A percentile compares a stretch with the other conserved stretches of the same genome.
Conservation (phyloP, 1,284 basidiomycete genomes). For the Earliella scabrosa region DNA sequence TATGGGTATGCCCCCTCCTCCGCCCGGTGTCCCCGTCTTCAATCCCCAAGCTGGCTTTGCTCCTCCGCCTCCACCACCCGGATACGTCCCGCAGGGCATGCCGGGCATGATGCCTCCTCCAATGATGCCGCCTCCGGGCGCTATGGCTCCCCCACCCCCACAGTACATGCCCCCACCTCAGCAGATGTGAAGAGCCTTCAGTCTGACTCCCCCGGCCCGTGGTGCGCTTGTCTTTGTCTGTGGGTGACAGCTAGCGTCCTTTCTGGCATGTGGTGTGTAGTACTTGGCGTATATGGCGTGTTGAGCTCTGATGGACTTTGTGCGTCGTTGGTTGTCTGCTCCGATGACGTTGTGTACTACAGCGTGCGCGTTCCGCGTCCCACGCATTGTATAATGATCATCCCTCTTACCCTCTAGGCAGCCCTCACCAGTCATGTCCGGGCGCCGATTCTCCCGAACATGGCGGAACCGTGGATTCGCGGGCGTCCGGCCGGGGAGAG, state of each 20-base stretch:
- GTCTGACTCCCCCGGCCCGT: not conserved
- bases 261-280: not conserved
- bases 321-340: conserved; percentile 24
- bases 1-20: conserved; percentile 22
- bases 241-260: not conserved
- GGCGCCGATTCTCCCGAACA: no score
- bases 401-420: not conserved
- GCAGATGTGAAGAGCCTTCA: conserved; percentile 15
- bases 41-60: conserved; percentile 48
- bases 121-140: conserved; percentile 39
- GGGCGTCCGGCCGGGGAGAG: not conserved
- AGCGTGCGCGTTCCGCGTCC: not conserved
- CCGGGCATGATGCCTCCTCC: conserved; percentile 33
- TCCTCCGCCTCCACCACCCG: conserved; percentile 65
- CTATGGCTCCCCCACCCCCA: conserved; percentile 20
- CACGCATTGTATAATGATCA: conserved; percentile 12
- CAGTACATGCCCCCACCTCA: conserved; percentile 23
- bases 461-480: no score
- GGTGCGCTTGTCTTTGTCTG: not conserved
- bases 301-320: conserved; percentile 14
- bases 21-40: conserved; percentile 49
- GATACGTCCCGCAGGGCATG: conserved; percentile 50
- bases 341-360: not conserved
- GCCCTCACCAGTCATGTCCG: no score
- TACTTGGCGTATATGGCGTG: not conserved